Base-by-base conservation (phyloP, 371 early-diverging fungal genomes). In the Mucor lusitanicus region DNA sequence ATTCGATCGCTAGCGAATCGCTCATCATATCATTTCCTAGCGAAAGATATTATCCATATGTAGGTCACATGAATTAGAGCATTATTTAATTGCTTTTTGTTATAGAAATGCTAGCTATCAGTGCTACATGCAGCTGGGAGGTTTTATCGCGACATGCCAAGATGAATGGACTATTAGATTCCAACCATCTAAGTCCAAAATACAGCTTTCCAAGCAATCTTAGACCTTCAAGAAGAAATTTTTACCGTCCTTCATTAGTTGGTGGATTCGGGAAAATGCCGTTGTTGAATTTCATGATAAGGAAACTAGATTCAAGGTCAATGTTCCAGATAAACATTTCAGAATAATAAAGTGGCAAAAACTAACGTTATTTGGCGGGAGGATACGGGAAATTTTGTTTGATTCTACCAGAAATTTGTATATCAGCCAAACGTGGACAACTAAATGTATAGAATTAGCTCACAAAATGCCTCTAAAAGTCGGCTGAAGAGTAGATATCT, bases 341-440 rank as follows among this genome's bases (percentile, higher is more conserved):
- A 53, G 53, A 53, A 53, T 53, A 53, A 53, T 53, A 53, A 27
- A 53, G 19, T 12, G 25, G 50, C 50, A 50, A 50, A 50, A 50
- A 3, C 19, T 50, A 48, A 27, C 15, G 53, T 27, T 61, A 44
- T 53, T 54, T 39, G 33, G 46, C 64, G 64, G 64, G 64, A 64
- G 57, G 58, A 64, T 46, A 56, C 64, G 64, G 64, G 39, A 64
- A 44, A 44, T 44, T 57, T 23, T 21, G 21, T 23, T 57, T 57
- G 42, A 32, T 56, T 53, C 46, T 27, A 53, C 53, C 53, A 53
- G 23, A 53, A 27, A 53, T 23, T 53, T 53, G 6, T 53, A 53
- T 27, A 27, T 27, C 53, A 53, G 53, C 25, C 3, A 40, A 23
- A 53, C 27, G 23, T 27, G 53, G 15, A 53, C 25, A 21, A 0